These are phyloP conservation scores for Tolypocladium cylindrosporum DNA, from an alignment of 2,329 filamentous ascomycete species.

Conservation along the genomic window DNA sequence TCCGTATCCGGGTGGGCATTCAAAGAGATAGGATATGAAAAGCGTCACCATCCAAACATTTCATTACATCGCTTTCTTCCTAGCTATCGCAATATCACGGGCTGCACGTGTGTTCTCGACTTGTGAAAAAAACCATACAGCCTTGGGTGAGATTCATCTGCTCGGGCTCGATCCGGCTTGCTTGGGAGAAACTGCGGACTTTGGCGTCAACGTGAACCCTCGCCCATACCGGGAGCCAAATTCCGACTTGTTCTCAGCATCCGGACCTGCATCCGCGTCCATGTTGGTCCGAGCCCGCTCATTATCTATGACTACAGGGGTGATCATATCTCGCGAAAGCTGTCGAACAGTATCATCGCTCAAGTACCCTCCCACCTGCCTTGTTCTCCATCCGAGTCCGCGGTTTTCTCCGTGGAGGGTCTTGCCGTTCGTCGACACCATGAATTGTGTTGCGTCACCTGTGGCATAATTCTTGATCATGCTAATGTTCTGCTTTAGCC, in stretches of 20 bases:
- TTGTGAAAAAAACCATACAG: background rate
- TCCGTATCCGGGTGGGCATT: no score
- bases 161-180: background rate
- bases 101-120: background rate
- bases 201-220: background rate
- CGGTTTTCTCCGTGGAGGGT: conserved; percentile 6
- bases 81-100: background rate
- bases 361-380: conserved; percentile 7
- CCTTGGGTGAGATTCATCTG: background rate
- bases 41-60: background rate
- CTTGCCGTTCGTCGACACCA: conserved; percentile 9
- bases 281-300: background rate
- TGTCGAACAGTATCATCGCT: conserved; percentile 2
- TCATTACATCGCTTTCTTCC: background rate
- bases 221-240: background rate
- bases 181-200: background rate
- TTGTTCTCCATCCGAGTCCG: conserved; percentile 5
- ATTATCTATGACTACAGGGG: background rate
- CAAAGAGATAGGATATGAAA: background rate
- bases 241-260: background rate
- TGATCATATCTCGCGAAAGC: conserved; percentile 3
- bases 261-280: background rate
- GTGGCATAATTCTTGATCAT: conserved; percentile 8
- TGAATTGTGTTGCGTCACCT: conserved; percentile 7
- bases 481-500: conserved; percentile 6